A percentile compares a stretch with the other conserved stretches of the same genome.
Evolutionary conservation across 2,329 filamentous ascomycete genomes (phyloP).

Genomic region (Beauveria sp.): DNA sequence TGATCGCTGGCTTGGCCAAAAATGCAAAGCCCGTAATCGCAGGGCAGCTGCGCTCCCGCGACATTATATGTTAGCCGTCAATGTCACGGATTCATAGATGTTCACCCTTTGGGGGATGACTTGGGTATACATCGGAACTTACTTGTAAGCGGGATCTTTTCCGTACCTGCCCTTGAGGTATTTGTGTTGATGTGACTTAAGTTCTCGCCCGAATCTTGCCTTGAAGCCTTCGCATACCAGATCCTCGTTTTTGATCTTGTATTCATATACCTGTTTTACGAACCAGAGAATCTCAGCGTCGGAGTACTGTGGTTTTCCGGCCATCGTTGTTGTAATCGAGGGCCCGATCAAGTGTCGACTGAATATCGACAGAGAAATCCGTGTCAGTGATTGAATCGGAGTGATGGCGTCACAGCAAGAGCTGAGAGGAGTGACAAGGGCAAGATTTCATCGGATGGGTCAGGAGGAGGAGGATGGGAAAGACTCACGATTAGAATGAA

Average conservation of each 20-base stretch:
- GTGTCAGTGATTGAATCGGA: neutral
- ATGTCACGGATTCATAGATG: neutral
- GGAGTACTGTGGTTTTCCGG: constrained; percentile 27
- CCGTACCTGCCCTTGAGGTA: neutral
- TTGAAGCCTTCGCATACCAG: neutral
- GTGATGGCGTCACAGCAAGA: neutral
- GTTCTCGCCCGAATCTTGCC: neutral
- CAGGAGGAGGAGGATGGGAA: neutral
- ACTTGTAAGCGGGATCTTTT: neutral
- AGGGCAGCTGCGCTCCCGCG: no score
- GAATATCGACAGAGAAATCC: neutral
- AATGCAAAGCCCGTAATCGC: no score
- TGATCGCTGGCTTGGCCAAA: no score
- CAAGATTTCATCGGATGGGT: neutral
- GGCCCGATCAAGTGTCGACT: neutral
- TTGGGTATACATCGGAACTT: neutral
- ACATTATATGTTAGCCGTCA: neutral
- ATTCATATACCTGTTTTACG: constrained; percentile 20
- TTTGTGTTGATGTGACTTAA: neutral
- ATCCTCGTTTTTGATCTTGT: constrained; percentile 16
- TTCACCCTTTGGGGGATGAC: neutral
- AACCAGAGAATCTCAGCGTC: constrained; percentile 28
- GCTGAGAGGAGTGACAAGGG: neutral
- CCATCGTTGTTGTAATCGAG: constrained; percentile 19
- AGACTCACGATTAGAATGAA: neutral